Evolutionary conservation across 768 basidiomycete genomes (phyloP).

Genomic region (Lactifluus echinatus): DNA sequence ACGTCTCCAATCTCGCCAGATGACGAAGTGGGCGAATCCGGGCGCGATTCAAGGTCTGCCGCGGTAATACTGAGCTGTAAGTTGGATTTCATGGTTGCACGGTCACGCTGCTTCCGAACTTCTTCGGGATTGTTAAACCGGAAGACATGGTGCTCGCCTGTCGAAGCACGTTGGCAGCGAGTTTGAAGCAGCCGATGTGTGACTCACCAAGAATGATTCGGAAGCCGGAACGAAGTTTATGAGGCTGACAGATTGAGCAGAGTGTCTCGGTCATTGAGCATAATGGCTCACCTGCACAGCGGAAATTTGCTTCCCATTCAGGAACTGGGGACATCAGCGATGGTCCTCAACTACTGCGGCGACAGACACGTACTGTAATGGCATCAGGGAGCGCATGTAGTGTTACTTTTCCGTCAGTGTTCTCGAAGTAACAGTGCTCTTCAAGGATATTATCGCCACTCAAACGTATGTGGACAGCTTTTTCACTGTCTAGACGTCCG

Average conservation of each 20-base stretch:
- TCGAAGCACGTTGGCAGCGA: not conserved
- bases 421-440: constrained; percentile 91
- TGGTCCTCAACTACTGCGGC: not conserved
- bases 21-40: constrained; percentile 67
- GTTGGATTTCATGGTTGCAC: constrained; percentile 64
- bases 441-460: constrained; percentile 88
- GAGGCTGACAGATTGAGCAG: constrained; percentile 35
- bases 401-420: constrained; percentile 74
- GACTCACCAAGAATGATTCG: constrained; percentile 87
- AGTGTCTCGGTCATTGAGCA: not conserved
- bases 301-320: constrained; percentile 86
- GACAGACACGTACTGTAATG: constrained; percentile 54
- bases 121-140: constrained; percentile 95
- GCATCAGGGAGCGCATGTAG: constrained; percentile 73
- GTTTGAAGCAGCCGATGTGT: not conserved
- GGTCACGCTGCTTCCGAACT: constrained; percentile 84
- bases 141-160: constrained; percentile 95
- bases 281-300: constrained; percentile 57
- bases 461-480: constrained; percentile 79
- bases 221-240: constrained; percentile 88
- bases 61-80: constrained; percentile 58
- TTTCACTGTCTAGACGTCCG: constrained; percentile 78
- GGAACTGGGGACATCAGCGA: constrained; percentile 45
- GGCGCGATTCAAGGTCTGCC: constrained; percentile 67
- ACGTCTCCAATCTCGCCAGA: constrained; percentile 62